Base-by-base conservation (phyloP, 371 early-diverging fungal species). In the Fennellomyces sp. region DNA sequence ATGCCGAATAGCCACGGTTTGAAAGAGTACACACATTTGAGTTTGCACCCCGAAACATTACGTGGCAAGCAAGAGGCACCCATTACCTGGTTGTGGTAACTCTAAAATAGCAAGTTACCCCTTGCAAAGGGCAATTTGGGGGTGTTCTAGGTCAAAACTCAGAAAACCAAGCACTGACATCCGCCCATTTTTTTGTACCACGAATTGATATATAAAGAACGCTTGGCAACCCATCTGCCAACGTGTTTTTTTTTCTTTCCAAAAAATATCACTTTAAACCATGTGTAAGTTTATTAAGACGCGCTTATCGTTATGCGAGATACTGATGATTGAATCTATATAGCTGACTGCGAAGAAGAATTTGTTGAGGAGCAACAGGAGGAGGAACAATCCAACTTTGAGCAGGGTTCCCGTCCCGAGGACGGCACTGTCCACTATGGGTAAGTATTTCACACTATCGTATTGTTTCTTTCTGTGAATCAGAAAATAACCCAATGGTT, bases 331-430 rank as follows among this genome's bases (percentile, higher is more conserved):
- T 10, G 47, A 45, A 2, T 23, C 10, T 2, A 12, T 19, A 10
- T 50, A 50, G 31, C 51, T 15, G 28, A 31, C 31, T 31, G 23
- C 51, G 51, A 28, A 28, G 28, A 19, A 50, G 28, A 31, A 13
- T 10, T 50, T 17, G 4, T 11, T 5, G 51, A 50, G 12, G 31
- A 31, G 6, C 51, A 31, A 50, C 51, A 31, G 29, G 51, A 30
- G 29, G 30, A 30, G 29, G 19, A 31, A 50, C n/a, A 30, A 13
- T 13, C 15, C 23, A 25, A 45, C 51, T 50, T 50, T 17, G 31
- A 50, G 7, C 15, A 50, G 2, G 55, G 55, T 26, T 33, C 26
- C 27, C 55, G 55, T 54, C 35, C 54, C 21, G 39, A 54, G 17
- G 45, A 45, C 23, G 54, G 39, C 2, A 25, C 11, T 6, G 55